Conservation (phyloP, 371 early-diverging fungal species). For the Mortierella polycephala region DNA sequence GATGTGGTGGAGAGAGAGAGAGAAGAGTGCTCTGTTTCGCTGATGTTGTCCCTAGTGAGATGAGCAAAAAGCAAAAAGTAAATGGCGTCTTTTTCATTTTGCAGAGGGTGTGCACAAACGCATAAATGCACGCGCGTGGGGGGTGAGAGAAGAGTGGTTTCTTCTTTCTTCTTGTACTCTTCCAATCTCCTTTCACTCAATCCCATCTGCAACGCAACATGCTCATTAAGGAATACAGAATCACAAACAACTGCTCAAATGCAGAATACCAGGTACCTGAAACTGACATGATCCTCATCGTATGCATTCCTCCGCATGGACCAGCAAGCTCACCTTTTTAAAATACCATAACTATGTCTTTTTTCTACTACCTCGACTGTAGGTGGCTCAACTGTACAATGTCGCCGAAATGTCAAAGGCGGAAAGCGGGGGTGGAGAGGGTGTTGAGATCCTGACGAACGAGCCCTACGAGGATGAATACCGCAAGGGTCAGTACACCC, state of each 20-base stretch:
- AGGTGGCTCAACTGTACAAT: slow-evolving; percentile 77
- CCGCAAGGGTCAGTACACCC: slow-evolving; percentile 82
- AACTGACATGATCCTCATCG: background rate
- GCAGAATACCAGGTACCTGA: slow-evolving; percentile 71
- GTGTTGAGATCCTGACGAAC: slow-evolving; percentile 76
- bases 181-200: background rate
- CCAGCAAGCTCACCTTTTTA: background rate
- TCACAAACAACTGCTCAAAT: slow-evolving; percentile 76
- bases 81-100: too few species aligned
- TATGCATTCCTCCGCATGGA: background rate
- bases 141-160: background rate
- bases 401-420: slow-evolving; percentile 80
- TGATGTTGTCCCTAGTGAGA: too few species aligned
- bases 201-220: slow-evolving; percentile 50
- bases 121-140: too few species aligned
- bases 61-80: too few species aligned
- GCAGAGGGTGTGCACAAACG: too few species aligned
- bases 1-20: background rate
- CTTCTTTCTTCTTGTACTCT: background rate
- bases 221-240: slow-evolving; percentile 76
- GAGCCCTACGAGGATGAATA: slow-evolving; percentile 76
- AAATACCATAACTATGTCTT: background rate
- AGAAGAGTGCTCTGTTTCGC: background rate
- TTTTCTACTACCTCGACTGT: background rate
- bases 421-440: slow-evolving; percentile 81